A percentile compares a stretch with the other conserved stretches of the same genome.
phyloP scores from a whole-genome alignment of 1,284 basidiomycete species.

The Exsudoporus floridanus region DNA sequence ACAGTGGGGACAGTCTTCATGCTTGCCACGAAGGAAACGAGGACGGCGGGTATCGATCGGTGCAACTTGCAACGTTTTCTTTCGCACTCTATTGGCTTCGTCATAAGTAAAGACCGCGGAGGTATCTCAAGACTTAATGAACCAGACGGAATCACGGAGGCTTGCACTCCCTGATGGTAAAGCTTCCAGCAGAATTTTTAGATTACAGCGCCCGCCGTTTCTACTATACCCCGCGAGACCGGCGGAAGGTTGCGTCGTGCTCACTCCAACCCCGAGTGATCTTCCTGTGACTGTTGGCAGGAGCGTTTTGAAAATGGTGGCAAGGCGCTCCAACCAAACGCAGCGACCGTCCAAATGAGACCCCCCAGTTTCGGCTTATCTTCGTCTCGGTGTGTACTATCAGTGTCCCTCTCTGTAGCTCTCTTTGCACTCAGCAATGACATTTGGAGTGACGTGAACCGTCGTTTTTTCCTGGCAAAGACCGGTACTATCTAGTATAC shows the following conservation, averaged over 20 bases:
- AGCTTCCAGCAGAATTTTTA: no score
- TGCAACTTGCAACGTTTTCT: neutral
- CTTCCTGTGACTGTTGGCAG: neutral
- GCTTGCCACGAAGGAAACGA: no score
- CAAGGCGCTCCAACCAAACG: neutral
- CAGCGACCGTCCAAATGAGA: neutral
- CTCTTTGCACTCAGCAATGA: constrained; percentile 36
- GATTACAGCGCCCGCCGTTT: neutral
- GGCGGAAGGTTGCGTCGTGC: no score
- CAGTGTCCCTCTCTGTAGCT: constrained; percentile 2
- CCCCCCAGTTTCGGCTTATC: constrained; percentile 1
- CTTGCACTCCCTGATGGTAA: neutral
- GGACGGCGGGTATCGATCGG: no score
- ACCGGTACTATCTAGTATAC: neutral
- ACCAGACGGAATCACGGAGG: neutral
- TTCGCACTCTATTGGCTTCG: neutral
- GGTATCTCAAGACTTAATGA: neutral
- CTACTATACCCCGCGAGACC: neutral
- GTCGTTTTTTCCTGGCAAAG: no score
- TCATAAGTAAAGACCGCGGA: neutral
- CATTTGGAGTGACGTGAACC: constrained; percentile 40
- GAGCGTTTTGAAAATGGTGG: neutral
- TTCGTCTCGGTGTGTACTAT: constrained; percentile 1
- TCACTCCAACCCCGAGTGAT: neutral
- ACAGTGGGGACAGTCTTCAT: no score